Evolutionary conservation across 202 grass and related monocot genomes (phyloP), one percentile per base, ranked within the genome.

Genomic region (Saccharum hybrid): DNA sequence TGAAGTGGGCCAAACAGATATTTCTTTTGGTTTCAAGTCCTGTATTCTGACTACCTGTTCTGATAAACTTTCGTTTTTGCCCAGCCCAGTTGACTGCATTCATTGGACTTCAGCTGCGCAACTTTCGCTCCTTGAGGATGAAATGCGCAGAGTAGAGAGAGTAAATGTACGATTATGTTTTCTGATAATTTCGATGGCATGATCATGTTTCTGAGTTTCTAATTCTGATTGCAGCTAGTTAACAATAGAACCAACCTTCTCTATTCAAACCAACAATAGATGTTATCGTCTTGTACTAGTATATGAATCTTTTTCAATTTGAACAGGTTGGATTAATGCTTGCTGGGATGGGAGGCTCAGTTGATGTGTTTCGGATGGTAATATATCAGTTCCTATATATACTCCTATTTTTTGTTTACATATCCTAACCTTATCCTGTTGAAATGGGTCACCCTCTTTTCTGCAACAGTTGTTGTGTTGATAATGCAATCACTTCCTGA

Each of bases 91-190:
- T 83, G 91, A 95, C 89, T 98, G 96, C 88, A 98, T 98, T 74
- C 93, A 98, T 72, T 95, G 96, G 96, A 98, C 89, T 63, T 98
- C 92, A 43, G 96, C 96, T 75, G 96, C 90, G 57, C 96, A 95
- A 39, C 74, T 98, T 80, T 94, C 96, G 4, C 96, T 98, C 60
- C 90, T 95, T 64, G 93, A 98, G 88, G 92, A 98, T 82, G 96
- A 98, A 94, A 98, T 98, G 96, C 93, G 93, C n/a, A 86, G 91
- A 86, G 85, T 92, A 15, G 96, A 98, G 88, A 90, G 93, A 92
- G 93, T 98, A 49, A 98, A 95, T 75, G 96, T 98, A 85, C 89
- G 88, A 69, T 79, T n/a, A 48, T 43, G 30, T 81, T 86, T 86
- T 26, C 45, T 56, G 15, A 67, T 65, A 80, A 75, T 76, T 89